These are phyloP conservation scores for Candida vartiovaarae DNA, from an alignment of 805 yeast genomes.

Conservation along the genomic window DNA sequence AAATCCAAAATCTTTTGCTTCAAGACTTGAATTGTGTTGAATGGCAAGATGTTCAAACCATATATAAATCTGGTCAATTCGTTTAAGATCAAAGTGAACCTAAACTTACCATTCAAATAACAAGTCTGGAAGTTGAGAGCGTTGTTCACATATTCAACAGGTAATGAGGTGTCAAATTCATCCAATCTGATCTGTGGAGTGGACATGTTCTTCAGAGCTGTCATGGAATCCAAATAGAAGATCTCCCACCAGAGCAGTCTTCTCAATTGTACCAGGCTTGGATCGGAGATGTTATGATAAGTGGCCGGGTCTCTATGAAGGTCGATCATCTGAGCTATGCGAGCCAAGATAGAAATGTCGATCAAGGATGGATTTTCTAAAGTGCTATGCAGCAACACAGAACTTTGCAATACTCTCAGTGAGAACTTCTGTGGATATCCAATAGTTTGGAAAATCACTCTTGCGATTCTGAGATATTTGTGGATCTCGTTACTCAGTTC, in stretches of 20 bases:
- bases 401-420: conserved; percentile 38
- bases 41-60: conserved; percentile 38
- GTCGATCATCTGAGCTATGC: conserved; percentile 50
- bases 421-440: conserved; percentile 41
- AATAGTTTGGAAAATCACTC: conserved; percentile 41
- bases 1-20: conserved; percentile 43
- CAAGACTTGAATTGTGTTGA: conserved; percentile 34
- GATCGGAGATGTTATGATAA: conserved; percentile 41
- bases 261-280: conserved; percentile 42
- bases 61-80: conserved; percentile 45
- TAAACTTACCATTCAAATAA: conserved; percentile 46
- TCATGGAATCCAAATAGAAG: conserved; percentile 49
- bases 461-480: conserved; percentile 41
- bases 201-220: conserved; percentile 47
- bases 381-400: conserved; percentile 43
- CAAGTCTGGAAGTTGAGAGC: conserved; percentile 38
- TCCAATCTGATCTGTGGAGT: conserved; percentile 46
- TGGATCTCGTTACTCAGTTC: conserved; percentile 38
- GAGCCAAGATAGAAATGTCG: conserved; percentile 47
- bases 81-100: conserved; percentile 44
- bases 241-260: conserved; percentile 65
- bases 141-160: conserved; percentile 36
- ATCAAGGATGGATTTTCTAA: conserved; percentile 50
- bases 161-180: conserved; percentile 52
- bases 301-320: conserved; percentile 55